Base-by-base conservation (phyloP, 2,329 filamentous ascomycete species). In the Alternaria conjuncta region DNA sequence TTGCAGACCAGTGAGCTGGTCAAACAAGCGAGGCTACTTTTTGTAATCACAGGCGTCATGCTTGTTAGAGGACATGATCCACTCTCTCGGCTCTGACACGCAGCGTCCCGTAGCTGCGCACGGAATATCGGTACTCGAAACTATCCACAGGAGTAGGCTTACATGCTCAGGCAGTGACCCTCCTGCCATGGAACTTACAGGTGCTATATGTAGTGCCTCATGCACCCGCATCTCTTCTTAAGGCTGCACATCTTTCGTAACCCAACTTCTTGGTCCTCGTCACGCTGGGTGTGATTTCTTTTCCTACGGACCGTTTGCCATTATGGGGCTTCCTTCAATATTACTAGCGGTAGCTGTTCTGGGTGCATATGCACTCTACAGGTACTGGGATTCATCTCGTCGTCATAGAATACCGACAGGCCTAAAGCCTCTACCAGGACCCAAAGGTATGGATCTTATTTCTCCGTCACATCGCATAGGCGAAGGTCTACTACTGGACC, bases 351-450 rank as follows among this genome's bases (percentile, higher is more conserved):
- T 70, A 41, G 62, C 65, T 25, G 30, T 74, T 1, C 57, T 79
- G 13, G 61, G 64, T 58, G 61, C 72, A 63, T 75, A 75, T 65
- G 64, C 70, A 59, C 56, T 78, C 15, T 79, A 74, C 65, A 79
- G 75, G 64, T 70, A 71, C 54, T 62, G 72, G 46, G 65, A 67
- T 13, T 59, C 63, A 60, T 72, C 67, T 66, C 72, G 72, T 66
- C 68, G 68, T 62, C 55, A 75, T 57, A 73, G 59, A 65, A 65
- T 77, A 44, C 79, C 79, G 8, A 61, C 59, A 47, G 78, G 78
- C 21, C 61, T 80, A 61, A 81, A 81, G 69, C 64, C 64, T 51
- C 77, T 81, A 9, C 80, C 80, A 25, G 79, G 79, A 7, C 80
- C 80, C 25, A 81, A 80, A 78, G 80, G 80, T 81, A 77, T 67